phyloP scores from a whole-genome alignment of 441 rosid species.

The Erysimum pusillum region DNA sequence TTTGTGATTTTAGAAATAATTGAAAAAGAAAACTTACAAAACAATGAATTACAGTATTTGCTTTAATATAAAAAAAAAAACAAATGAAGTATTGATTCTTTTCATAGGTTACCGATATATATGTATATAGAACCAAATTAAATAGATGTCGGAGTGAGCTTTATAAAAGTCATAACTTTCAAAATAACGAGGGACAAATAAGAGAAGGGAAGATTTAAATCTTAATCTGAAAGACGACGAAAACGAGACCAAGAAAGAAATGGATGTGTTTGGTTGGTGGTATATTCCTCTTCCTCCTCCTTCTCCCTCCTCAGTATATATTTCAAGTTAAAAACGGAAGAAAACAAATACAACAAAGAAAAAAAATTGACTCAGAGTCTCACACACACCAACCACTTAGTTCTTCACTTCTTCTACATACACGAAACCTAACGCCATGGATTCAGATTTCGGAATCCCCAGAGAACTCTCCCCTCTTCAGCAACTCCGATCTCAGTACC shows the following conservation, averaged over 20 bases:
- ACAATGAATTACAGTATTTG: too few species aligned
- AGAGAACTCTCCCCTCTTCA: conserved; percentile 96
- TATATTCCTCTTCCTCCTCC: conserved; percentile 25
- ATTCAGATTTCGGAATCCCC: conserved; percentile 95
- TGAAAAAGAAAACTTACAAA: too few species aligned
- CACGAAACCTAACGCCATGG: conserved; percentile 59
- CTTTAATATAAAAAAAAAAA: too few species aligned
- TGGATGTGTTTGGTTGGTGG: conserved; percentile 37
- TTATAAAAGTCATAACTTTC: too few species aligned
- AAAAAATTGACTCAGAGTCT: conserved; percentile 29
- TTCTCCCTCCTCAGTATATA: conserved; percentile 29
- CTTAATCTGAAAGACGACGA: conserved; percentile 4
- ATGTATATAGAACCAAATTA: too few species aligned
- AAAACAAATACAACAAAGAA: not conserved
- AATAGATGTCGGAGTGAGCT: too few species aligned
- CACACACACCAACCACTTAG: conserved; percentile 24
- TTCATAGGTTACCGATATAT: too few species aligned
- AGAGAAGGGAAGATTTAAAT: not conserved
- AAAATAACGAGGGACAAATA: not conserved
- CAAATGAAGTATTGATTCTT: too few species aligned
- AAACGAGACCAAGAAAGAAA: not conserved
- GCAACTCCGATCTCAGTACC: conserved; percentile 81
- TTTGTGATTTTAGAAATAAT: too few species aligned
- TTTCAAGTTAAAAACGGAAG: not conserved
- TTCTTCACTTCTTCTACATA: not conserved